These are phyloP conservation scores for Styphnolobium japonicum DNA, from an alignment of 306 rosid species.

Conservation along the genomic window DNA sequence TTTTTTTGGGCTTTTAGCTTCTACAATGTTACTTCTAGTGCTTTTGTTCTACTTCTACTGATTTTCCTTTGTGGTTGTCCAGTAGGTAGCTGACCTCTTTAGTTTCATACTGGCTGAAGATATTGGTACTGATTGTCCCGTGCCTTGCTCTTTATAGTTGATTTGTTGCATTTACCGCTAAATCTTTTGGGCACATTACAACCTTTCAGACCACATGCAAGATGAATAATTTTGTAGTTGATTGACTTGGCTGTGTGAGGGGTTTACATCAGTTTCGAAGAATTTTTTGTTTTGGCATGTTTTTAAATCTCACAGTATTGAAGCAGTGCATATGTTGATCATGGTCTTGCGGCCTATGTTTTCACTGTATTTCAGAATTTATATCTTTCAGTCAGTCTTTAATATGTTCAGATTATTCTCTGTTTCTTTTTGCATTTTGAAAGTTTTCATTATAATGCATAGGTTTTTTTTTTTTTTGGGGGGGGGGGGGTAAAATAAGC, in stretches of 20 bases:
- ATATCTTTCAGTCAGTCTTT: not conserved
- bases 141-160: not conserved
- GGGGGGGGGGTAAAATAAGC: not conserved
- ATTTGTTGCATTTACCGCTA: not conserved
- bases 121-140: not conserved
- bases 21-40: not conserved
- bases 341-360: not conserved
- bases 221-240: not conserved
- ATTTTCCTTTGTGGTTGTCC: not conserved
- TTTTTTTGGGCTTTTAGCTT: constrained; percentile 3
- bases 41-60: not conserved
- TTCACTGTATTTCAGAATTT: not conserved
- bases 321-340: not conserved
- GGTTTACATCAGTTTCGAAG: not conserved
- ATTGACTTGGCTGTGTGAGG: not conserved
- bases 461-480: not conserved
- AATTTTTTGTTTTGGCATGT: not conserved
- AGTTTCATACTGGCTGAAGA: not conserved
- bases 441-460: not conserved
- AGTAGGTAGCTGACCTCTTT: not conserved
- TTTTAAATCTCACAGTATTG: not conserved
- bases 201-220: not conserved
- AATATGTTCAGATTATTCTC: not conserved
- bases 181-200: not conserved
- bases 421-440: not conserved